These are phyloP conservation scores for Coccomyxa sp. DNA, from an alignment of 139 green algal species.

Conservation along the genomic window DNA sequence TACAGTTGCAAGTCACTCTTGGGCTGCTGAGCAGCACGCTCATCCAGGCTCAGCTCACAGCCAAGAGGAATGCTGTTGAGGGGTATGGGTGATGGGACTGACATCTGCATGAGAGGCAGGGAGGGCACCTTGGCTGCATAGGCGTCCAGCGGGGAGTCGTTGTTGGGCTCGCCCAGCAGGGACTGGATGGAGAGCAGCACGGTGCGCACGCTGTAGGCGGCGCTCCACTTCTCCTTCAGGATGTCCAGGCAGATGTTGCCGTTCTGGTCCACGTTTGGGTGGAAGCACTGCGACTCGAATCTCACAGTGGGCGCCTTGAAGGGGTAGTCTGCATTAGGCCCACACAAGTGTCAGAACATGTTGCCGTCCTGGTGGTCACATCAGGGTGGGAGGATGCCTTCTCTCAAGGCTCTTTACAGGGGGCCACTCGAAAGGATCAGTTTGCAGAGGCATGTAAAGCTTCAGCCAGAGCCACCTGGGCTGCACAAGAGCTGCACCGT, in stretches of 20 bases:
- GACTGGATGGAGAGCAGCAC: constrained; percentile 75
- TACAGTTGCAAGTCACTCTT: background rate
- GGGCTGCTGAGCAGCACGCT: background rate
- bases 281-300: constrained; percentile 77
- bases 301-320: constrained; percentile 72
- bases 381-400: too few relatives aligned
- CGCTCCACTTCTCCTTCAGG: constrained; percentile 71
- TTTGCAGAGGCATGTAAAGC: too few relatives aligned
- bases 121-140: constrained; percentile 48
- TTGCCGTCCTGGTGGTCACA: too few relatives aligned
- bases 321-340: constrained; percentile 66
- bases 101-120: background rate
- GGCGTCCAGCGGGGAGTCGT: constrained; percentile 70
- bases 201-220: constrained; percentile 63
- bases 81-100: background rate
- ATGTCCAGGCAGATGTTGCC: constrained; percentile 88
- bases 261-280: constrained; percentile 76
- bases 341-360: too few relatives aligned
- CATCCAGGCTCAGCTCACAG: background rate
- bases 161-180: constrained; percentile 77
- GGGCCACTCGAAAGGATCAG: too few relatives aligned
- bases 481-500: too few relatives aligned
- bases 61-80: background rate
- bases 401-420: too few relatives aligned
- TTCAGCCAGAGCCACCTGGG: too few relatives aligned